Percentiles rank a stretch among this genome's conserved stretches.
Evolutionary conservation across 2,329 filamentous ascomycete species (phyloP).

Genomic region (Leptographium flavum): DNA sequence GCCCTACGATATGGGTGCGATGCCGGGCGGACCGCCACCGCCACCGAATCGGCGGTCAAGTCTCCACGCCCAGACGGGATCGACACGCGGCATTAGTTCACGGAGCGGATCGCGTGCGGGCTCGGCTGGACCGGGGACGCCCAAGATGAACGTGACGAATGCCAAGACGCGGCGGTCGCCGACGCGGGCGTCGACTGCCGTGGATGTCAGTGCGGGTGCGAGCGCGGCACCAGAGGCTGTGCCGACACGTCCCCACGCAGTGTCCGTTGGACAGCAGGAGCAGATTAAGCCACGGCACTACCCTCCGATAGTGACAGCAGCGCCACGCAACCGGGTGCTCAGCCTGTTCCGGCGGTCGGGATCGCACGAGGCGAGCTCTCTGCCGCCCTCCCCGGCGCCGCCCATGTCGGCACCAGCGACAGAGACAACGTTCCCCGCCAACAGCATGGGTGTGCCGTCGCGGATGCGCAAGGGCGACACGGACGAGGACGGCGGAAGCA

Average conservation of each 20-base stretch:
- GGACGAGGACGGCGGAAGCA: slow-evolving; percentile 24
- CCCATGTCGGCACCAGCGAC: slow-evolving; percentile 14
- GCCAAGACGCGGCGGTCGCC: slow-evolving; percentile 16
- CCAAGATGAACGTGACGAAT: not conserved
- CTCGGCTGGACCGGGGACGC: not conserved
- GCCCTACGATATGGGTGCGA: slow-evolving; percentile 7
- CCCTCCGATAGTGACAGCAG: slow-evolving; percentile 29
- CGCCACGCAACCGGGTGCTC: slow-evolving; percentile 27
- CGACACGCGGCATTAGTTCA: slow-evolving; percentile 5
- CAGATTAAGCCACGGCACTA: slow-evolving; percentile 21
- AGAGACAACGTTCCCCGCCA: slow-evolving; percentile 10
- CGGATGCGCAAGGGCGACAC: slow-evolving; percentile 22
- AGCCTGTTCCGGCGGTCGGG: slow-evolving; percentile 39
- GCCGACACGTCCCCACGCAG: slow-evolving; percentile 5
- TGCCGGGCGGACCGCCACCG: slow-evolving; percentile 23
- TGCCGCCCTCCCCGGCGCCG: slow-evolving; percentile 11
- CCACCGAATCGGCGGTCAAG: slow-evolving; percentile 40
- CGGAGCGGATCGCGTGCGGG: slow-evolving; percentile 7
- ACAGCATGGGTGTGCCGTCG: slow-evolving; percentile 23
- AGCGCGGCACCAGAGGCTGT: slow-evolving; percentile 5
- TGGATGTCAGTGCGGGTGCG: slow-evolving; percentile 1
- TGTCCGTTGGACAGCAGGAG: slow-evolving; percentile 4
- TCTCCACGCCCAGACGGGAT: slow-evolving; percentile 30
- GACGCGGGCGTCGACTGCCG: slow-evolving; percentile 5
- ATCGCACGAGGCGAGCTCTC: slow-evolving; percentile 16